A percentile compares a stretch with the other conserved stretches of the same genome.
phyloP scores from a whole-genome alignment of 768 basidiomycete genomes.

The Termitomyces sp. region DNA sequence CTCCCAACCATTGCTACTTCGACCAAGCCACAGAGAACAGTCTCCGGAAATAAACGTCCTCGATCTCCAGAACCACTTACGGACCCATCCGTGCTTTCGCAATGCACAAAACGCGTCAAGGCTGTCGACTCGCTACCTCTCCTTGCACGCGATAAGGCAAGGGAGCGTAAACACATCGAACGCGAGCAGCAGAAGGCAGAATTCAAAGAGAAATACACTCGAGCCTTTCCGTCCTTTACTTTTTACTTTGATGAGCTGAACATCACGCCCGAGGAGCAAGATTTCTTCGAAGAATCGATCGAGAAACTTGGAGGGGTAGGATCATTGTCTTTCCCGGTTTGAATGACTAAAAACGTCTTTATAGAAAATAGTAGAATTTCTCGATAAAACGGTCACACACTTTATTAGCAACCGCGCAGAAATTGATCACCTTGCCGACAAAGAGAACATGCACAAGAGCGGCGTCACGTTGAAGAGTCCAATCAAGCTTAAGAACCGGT shows the following conservation, averaged over 20 bases:
- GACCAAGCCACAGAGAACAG: conserved; percentile 26
- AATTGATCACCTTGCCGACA: conserved; percentile 42
- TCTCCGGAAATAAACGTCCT: conserved; percentile 40
- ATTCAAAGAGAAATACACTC: conserved; percentile 81
- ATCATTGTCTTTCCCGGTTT: conserved; percentile 15
- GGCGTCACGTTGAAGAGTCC: conserved; percentile 55
- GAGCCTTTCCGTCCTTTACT: conserved; percentile 78
- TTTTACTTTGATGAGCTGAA: conserved; percentile 79
- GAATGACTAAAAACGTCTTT: background rate
- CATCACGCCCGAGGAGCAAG: conserved; percentile 41
- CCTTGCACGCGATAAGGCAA: conserved; percentile 32
- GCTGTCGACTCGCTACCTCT: conserved; percentile 22
- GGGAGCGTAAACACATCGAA: conserved; percentile 46
- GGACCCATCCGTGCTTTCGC: conserved; percentile 23
- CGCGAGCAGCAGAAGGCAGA: conserved; percentile 59
- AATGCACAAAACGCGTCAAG: conserved; percentile 43
- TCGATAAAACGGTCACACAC: conserved; percentile 84
- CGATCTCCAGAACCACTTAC: conserved; percentile 46
- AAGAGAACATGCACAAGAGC: conserved; percentile 58
- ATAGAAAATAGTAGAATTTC: conserved; percentile 85
- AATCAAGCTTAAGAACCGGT: conserved; percentile 60
- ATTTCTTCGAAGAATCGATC: conserved; percentile 54
- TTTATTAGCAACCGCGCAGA: conserved; percentile 66
- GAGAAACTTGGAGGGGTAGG: conserved; percentile 75
- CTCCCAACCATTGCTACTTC: conserved; percentile 31